A percentile compares a stretch with the other conserved stretches of the same genome.
phyloP scores from a whole-genome alignment of 1,284 basidiomycete genomes.

The Ceratobasidium sp. region DNA sequence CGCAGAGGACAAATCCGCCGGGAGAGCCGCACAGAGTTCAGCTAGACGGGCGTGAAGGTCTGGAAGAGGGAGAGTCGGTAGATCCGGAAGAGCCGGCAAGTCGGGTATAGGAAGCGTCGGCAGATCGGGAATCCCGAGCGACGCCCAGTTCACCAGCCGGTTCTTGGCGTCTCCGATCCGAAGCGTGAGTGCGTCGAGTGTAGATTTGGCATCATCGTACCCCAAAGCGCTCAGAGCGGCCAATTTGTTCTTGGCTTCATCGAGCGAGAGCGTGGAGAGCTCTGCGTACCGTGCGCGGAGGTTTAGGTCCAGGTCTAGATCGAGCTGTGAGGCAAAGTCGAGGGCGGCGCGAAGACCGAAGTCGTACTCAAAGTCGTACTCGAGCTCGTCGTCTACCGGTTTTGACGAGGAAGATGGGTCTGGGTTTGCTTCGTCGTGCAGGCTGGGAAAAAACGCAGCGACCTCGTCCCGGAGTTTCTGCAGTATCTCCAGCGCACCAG shows the following conservation, averaged over 20 bases:
- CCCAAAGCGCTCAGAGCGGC: conserved; percentile 62
- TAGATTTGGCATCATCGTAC: too few species aligned
- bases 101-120: too few species aligned
- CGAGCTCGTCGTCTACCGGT: background rate
- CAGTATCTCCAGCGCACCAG: conserved; percentile 62
- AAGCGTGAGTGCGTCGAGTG: too few species aligned
- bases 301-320: conserved; percentile 65
- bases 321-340: conserved; percentile 56
- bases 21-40: conserved; percentile 70
- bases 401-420: too few species aligned
- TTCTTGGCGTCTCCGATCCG: too few species aligned
- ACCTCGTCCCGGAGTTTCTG: conserved; percentile 65
- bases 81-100: conserved; percentile 55
- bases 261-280: conserved; percentile 60
- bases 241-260: conserved; percentile 39
- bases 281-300: conserved; percentile 59
- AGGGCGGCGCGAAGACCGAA: conserved; percentile 69
- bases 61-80: conserved; percentile 61
- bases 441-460: conserved; percentile 50
- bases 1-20: conserved; percentile 61
- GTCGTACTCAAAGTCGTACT: conserved; percentile 48
- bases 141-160: too few species aligned
- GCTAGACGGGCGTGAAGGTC: conserved; percentile 57
- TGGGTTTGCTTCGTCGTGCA: conserved; percentile 1
- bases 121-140: too few species aligned